Base-by-base conservation (phyloP, 192 early-diverging fungal species). In the Powellomyces hirtus region DNA sequence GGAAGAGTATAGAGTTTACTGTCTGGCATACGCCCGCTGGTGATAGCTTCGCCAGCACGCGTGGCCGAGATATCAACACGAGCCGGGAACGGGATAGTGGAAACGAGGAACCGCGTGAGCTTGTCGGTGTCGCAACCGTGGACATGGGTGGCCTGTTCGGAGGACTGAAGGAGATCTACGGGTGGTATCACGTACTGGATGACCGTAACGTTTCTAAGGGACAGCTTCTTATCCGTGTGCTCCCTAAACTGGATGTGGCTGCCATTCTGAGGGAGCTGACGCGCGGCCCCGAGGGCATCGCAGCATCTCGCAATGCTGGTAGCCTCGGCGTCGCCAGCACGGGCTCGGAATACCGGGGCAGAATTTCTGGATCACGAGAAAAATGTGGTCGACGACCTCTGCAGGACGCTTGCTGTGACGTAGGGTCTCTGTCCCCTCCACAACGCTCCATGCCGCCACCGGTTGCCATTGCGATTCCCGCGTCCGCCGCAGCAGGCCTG, bases 151-250 rank as follows among this genome's bases (percentile, higher is more conserved):
- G 69, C 2, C 44, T 79, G 20, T 73, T 79, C 62, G 66, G 64
- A 10, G 73, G 73, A 7, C 53, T 71, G 14, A 33, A 30, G 40
- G 72, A 75, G 42, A 55, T 79, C 0, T 33, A 65, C 42, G 77
- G 77, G 10, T 79, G 77, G 77, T 75, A 73, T 65, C 70, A 55
- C 38, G 40, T 79, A 8, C n/a, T 51, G 35, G 66, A 68, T 27
- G 68, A 50, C 2, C 56, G 57, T 0, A 60, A 61, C 14, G 33
- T 16, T 20, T 20, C 55, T 22, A 26, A 70, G 18, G 75, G 75
- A 7, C 76, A 78, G 55, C 42, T 78, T 8, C 61, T 79, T n/a
- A 44, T 75, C 14, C 68, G 46, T 18, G 56, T 79, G 26, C 59
- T 24, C 10, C 73, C 73, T n/a, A 26, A 24, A 22, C 70, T 70